These are phyloP conservation scores for Auriscalpium orientale DNA, from an alignment of 768 basidiomycete species.

Conservation along the genomic window DNA sequence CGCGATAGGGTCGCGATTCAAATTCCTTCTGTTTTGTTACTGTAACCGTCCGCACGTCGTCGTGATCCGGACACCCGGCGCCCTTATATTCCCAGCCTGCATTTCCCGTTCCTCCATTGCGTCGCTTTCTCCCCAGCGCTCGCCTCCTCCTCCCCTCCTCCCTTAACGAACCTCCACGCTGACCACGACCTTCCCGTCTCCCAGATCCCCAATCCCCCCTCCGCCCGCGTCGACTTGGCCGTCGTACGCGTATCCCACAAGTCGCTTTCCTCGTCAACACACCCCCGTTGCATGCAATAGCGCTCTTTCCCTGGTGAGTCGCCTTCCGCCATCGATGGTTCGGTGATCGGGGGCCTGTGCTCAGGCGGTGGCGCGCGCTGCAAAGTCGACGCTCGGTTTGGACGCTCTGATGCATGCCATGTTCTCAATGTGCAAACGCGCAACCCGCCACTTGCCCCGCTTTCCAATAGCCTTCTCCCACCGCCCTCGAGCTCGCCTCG, in stretches of 20 bases:
- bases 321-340: neutral
- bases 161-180: constrained; percentile 29
- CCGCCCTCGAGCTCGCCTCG: neutral
- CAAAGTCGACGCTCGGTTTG: neutral
- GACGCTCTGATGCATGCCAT: neutral
- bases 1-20: too few species aligned
- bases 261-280: constrained; percentile 15
- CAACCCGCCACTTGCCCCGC: neutral
- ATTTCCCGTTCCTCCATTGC: constrained; percentile 17
- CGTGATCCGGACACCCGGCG: constrained; percentile 15
- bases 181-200: constrained; percentile 15
- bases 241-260: constrained; percentile 23
- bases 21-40: too few species aligned
- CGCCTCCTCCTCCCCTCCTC: constrained; percentile 18
- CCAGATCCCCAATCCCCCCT: neutral
- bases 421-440: neutral
- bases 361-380: neutral
- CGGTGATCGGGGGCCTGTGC: neutral
- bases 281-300: neutral
- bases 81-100: constrained; percentile 27
- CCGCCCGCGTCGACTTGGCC: constrained; percentile 3
- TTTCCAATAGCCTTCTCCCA: neutral
- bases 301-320: neutral
- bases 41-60: neutral
- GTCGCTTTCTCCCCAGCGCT: constrained; percentile 19